Evolutionary conservation across 208 protist species (phyloP), one percentile per base, ranked within the genome.

Genomic region (Leishmania aethiopica): DNA sequence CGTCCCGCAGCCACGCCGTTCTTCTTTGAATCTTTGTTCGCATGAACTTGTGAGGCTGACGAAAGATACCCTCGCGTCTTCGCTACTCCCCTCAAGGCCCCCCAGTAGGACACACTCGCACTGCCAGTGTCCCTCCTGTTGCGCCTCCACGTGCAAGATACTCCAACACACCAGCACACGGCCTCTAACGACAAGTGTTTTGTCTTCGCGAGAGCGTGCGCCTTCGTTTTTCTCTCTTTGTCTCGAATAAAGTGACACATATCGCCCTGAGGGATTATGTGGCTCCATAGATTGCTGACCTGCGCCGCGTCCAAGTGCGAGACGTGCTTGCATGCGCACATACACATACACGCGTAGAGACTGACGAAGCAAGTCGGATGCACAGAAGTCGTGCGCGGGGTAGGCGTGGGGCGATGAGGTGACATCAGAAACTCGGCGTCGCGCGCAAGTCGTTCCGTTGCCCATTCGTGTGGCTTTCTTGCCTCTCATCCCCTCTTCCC

Each of bases 241-340:
- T 51, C 25, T 37, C 2, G 25, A 55, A 13, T 22, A 55, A 37
- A 53, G n/a, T 2, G 42, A 32, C 22, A 32, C 28, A 15, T 11
- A 55, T 53, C 28, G 25, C 45, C 10, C 32, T 35, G 70, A 2
- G 51, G 40, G 70, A n/a, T 37, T 47, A 19, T 35, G 49, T 74
- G 40, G 11, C 70, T 74, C 13, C 45, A 74, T 74, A 74, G 70
- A 74, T 74, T 37, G 45, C 70, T 74, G 42, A 17, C 25, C 25
- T 53, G 4, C 4, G 42, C 70, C 25, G 28, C 22, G 17, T 32
- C 28, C 45, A 28, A 74, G 45, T 53, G 11, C 37, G 42, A 51
- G 70, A 35, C 45, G 28, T 19, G 25, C 70, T 8, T 53, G 0
- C 62, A 42, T 53, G 42, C 45, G 17, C 49, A 40, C 35, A 28